These are phyloP conservation scores for Aspergillus sparsus DNA, from an alignment of 495 filamentous ascomycete genomes.

Conservation along the genomic window DNA sequence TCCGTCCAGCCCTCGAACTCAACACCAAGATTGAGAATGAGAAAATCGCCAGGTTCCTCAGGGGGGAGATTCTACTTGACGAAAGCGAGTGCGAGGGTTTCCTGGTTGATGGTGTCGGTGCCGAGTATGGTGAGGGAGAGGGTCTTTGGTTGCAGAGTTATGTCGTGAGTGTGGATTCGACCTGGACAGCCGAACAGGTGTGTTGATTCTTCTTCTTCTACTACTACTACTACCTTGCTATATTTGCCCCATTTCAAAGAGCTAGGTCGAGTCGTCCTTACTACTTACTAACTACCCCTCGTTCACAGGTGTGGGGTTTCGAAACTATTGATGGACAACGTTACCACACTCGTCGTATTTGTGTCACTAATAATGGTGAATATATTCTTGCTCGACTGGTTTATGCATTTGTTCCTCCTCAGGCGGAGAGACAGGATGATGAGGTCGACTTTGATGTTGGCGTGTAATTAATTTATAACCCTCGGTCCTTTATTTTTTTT, in stretches of 20 bases:
- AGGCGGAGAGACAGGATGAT: background rate
- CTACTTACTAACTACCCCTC: conserved; percentile 3
- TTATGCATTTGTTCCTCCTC: conserved; percentile 59
- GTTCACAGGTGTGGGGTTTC: conserved; percentile 62
- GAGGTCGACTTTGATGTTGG: background rate
- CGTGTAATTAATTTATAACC: background rate
- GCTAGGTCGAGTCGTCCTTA: background rate
- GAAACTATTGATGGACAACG: conserved; percentile 59
- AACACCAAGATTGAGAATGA: conserved; percentile 39
- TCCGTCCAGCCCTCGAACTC: conserved; percentile 38
- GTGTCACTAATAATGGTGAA: conserved; percentile 62
- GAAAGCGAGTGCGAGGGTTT: conserved; percentile 40
- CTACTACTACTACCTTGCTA: conserved; percentile 13
- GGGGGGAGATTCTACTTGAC: conserved; percentile 42
- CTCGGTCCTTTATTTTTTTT: no score
- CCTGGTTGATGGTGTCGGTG: conserved; percentile 38
- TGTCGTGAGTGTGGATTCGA: conserved; percentile 42
- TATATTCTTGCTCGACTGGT: conserved; percentile 67
- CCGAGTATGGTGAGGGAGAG: conserved; percentile 41
- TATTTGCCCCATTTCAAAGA: background rate
- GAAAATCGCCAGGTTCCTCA: conserved; percentile 49
- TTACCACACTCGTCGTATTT: conserved; percentile 65
- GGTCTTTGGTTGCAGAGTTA: conserved; percentile 48
- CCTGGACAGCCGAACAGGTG: conserved; percentile 56
- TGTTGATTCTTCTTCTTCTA: conserved; percentile 12